Evolutionary conservation across 352 stramenopile species (phyloP).

Genomic region (Blastocystis sp.): DNA sequence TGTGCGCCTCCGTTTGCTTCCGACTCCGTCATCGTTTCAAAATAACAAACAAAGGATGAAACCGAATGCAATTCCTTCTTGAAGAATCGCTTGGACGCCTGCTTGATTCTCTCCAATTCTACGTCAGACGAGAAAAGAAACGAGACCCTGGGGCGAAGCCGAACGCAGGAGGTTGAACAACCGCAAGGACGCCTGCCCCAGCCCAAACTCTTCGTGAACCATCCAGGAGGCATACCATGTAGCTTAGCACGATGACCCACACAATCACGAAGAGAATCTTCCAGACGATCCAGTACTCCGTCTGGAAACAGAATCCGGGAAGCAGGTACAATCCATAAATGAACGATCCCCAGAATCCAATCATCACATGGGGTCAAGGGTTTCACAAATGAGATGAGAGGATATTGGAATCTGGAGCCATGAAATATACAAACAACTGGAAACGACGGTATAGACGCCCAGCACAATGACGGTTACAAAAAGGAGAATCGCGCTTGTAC

Average conservation of each 20-base stretch:
- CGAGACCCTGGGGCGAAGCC: too few relatives aligned
- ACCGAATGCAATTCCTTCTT: neutral
- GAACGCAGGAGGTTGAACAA: neutral
- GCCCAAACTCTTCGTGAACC: neutral
- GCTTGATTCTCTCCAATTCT: neutral
- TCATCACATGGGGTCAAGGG: neutral
- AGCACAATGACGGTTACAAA: neutral
- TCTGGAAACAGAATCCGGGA: neutral
- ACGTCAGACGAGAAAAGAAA: too few relatives aligned
- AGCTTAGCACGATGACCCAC: neutral
- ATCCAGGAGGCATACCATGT: neutral
- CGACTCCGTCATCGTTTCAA: neutral
- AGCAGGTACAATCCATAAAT: neutral
- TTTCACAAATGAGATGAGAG: neutral
- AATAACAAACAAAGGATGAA: conserved; percentile 23
- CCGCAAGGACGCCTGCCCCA: neutral
- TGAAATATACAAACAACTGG: neutral
- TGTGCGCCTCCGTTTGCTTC: neutral
- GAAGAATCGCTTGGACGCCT: neutral
- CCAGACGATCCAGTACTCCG: neutral
- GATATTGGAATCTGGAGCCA: neutral
- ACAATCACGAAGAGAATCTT: neutral
- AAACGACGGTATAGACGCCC: neutral
- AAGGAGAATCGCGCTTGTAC: neutral
- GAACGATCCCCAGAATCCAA: neutral